Base-by-base conservation (phyloP, 352 stramenopile genomes). In the Pythium aquatile region DNA sequence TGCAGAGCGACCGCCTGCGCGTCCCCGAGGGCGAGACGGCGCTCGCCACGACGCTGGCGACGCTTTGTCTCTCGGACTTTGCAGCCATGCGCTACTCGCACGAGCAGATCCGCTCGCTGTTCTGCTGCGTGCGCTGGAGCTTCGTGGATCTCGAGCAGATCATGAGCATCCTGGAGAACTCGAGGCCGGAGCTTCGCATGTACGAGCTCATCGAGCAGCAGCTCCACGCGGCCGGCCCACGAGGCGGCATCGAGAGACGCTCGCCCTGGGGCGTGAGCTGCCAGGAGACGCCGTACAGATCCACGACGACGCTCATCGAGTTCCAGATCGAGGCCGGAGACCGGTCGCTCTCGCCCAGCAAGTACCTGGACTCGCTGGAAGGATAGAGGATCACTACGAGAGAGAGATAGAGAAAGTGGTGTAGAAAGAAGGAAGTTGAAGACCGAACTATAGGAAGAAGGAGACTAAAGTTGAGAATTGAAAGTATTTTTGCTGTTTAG, bases 321-420 rank as follows among this genome's bases (percentile, higher is more conserved):
- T 90, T 91, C 49, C 69, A 77, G 57, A 88, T 90, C 37, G 74
- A 88, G 20, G 80, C 83, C 2, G 76, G 80, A 14, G 79, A 91
- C 28, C 58, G 63, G 5, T 74, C 67, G 46, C 67, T 74, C 16
- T 74, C 67, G 24, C 67, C 67, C 6, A 70, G 62, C 49, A 74
- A 70, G 42, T 74, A 68, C 20, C 28, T 65, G 16, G 48, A 42
- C 11, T 68, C 63, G 2, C 63, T 65, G 52, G 56, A 65, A 24
- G 60, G 47, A 55, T 16, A 24, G 20, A 24, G 20, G 20, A 24
- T 1, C 20, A 24, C 20, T 24, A 24, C 20, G 20, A 24, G 20
- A 24, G 20, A 24, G 20, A 24, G 20, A 5, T 11, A 33, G 9
- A 49, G 2, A 29, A 20, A 60, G 11, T 10, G 20, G 20, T 24